Percentiles rank a stretch among this genome's conserved stretches.
phyloP scores from a whole-genome alignment of 805 yeast species.

The Scheffersomyces stipitis region DNA sequence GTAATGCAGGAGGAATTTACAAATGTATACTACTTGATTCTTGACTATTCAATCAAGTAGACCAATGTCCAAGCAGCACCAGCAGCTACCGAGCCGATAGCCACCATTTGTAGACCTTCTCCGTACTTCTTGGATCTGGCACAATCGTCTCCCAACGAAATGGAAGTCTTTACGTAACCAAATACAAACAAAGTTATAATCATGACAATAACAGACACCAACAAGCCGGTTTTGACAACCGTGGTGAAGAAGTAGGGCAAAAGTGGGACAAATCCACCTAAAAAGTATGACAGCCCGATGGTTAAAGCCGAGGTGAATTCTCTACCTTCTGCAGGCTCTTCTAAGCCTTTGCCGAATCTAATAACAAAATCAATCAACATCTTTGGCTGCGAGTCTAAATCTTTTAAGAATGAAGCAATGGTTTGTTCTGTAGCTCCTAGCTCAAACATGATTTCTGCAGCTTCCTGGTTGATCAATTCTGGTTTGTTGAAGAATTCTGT shows the following conservation, averaged over 20 bases:
- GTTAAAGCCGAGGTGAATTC: slow-evolving; percentile 86
- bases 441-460: slow-evolving; percentile 77
- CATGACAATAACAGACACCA: slow-evolving; percentile 79
- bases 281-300: slow-evolving; percentile 82
- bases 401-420: slow-evolving; percentile 68
- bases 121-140: slow-evolving; percentile 56
- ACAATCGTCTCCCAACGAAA: slow-evolving; percentile 80
- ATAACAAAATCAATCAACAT: slow-evolving; percentile 83
- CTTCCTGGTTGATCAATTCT: slow-evolving; percentile 67
- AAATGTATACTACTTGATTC: neutral
- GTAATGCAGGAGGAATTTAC: too few relatives aligned
- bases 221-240: slow-evolving; percentile 74
- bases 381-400: slow-evolving; percentile 75
- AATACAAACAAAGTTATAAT: slow-evolving; percentile 78
- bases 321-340: slow-evolving; percentile 92
- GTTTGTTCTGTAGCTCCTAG: slow-evolving; percentile 74
- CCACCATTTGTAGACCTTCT: slow-evolving; percentile 89
- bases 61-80: slow-evolving; percentile 96
- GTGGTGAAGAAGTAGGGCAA: slow-evolving; percentile 84
- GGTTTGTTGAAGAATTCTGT: slow-evolving; percentile 63
- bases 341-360: slow-evolving; percentile 87
- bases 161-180: slow-evolving; percentile 81
- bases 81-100: slow-evolving; percentile 97
- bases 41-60: slow-evolving; percentile 57
- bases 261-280: slow-evolving; percentile 91